Evolutionary conservation across 164 flowering plant species (phyloP), one percentile per base, ranked within the genome.

Genomic region (Nymphaea colorata): DNA sequence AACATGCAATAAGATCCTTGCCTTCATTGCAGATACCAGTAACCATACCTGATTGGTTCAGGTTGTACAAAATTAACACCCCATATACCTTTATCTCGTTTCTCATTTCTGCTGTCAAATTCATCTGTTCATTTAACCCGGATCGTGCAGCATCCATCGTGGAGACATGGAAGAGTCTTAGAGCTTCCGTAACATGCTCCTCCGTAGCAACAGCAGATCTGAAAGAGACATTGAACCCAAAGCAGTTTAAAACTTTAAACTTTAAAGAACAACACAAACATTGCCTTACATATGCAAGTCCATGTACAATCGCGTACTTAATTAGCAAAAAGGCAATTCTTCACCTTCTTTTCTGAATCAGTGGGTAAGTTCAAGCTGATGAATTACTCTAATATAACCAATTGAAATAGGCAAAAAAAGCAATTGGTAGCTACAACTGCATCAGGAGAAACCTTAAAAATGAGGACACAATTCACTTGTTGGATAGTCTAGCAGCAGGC

Each of bases 141-240:
- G 98, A 92, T 17, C 83, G 78, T 17, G 99, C 98, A 41, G 99
- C 99, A 85, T 95, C 98, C 93, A 95, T 85, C 4, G 99, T 95
- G 42, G 97, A 79, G 55, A 84, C 88, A 51, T 83, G 83, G 73
- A 95, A 95, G 59, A 92, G 96, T 71, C 86, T 80, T 14, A 87
- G 78, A 67, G 99, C 98, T 81, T 92, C 98, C 43, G 68, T 64
- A 36, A 95, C 98, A 75, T 90, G 82, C 66, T 85, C 86, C 62
- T 86, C 98, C 4, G 87, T 92, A 65, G 96, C 99, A 43, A 81
- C 84, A 72, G 87, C 76, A 17, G 93, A 88, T 79, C 99, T 94
- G 74, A 67, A 55, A 47, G 7, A 47, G 55, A 47, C 12, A 47
- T 45, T 47, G 36, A 25, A 25, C 36, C 36, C 36, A 17, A 45